phyloP scores from a whole-genome alignment of 1,284 basidiomycete genomes.

The Phellopilus nigrolimitatus region DNA sequence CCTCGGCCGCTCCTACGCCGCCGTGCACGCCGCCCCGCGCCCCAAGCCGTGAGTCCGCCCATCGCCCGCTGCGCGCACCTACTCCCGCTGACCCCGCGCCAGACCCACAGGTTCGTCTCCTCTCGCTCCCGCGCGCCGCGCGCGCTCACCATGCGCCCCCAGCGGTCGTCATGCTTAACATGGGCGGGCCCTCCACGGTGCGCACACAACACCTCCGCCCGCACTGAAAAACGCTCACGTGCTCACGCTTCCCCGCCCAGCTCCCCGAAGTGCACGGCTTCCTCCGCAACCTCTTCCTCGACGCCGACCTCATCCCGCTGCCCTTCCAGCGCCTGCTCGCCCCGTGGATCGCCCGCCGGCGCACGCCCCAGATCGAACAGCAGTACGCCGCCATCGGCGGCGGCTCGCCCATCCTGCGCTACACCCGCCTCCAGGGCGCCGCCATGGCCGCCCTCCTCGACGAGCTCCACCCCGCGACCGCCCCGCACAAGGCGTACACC shows the following conservation, averaged over 20 bases:
- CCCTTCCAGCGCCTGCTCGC: conserved; percentile 89
- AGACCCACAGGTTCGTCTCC: conserved; percentile 57
- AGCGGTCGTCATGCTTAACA: conserved; percentile 97
- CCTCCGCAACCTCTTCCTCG: conserved; percentile 90
- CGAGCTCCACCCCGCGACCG: conserved; percentile 87
- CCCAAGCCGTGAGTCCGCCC: conserved; percentile 36
- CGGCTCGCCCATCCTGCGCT: conserved; percentile 94
- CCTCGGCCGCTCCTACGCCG: conserved; percentile 33
- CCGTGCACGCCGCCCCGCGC: conserved; percentile 33
- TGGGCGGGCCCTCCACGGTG: conserved; percentile 95
- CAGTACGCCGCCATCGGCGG: conserved; percentile 96
- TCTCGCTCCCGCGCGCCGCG: conserved; percentile 14
- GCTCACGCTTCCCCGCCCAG: conserved; percentile 37
- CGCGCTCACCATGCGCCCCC: neutral
- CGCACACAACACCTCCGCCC: too few species aligned
- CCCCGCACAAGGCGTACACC: conserved; percentile 95
- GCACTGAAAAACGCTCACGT: too few species aligned
- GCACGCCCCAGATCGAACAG: conserved; percentile 92
- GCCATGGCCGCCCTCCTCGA: conserved; percentile 90
- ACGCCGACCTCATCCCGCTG: conserved; percentile 93
- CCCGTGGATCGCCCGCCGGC: conserved; percentile 83
- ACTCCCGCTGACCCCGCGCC: conserved; percentile 11
- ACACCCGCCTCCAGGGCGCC: conserved; percentile 86
- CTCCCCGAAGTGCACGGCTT: conserved; percentile 86
- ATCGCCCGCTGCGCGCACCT: conserved; percentile 17